phyloP scores from a whole-genome alignment of 2,329 filamentous ascomycete genomes.

The Diaporthe vexans region DNA sequence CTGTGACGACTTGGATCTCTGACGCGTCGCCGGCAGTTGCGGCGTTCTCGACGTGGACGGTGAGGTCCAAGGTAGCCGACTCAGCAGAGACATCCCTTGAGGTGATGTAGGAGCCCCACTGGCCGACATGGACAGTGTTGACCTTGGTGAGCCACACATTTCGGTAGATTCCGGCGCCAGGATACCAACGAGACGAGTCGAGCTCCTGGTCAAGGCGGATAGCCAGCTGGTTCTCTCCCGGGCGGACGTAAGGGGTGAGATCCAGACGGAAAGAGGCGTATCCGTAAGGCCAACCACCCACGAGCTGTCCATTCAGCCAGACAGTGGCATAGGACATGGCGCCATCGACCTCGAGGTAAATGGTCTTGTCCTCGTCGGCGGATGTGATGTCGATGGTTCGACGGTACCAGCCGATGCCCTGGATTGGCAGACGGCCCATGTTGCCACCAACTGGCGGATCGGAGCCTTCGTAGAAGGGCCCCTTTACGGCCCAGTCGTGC shows the following conservation, averaged over 20 bases:
- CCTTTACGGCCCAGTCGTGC: conserved; percentile 64
- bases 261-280: conserved; percentile 66
- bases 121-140: conserved; percentile 60
- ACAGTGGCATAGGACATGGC: conserved; percentile 66
- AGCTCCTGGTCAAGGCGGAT: conserved; percentile 64
- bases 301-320: conserved; percentile 63
- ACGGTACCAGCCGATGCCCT: conserved; percentile 68
- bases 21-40: conserved; percentile 45
- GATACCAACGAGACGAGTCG: conserved; percentile 67
- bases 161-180: conserved; percentile 66
- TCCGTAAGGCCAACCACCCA: conserved; percentile 65
- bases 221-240: conserved; percentile 59
- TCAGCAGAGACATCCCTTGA: conserved; percentile 59
- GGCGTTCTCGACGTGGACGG: conserved; percentile 62
- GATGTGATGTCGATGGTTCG: conserved; percentile 51
- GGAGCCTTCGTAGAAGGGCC: conserved; percentile 55
- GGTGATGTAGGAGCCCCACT: conserved; percentile 64
- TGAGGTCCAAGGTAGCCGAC: conserved; percentile 60
- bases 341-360: conserved; percentile 65
- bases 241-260: conserved; percentile 57
- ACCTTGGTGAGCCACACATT: conserved; percentile 68
- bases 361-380: conserved; percentile 52
- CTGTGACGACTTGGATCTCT: conserved; percentile 56
- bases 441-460: conserved; percentile 52
- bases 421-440: conserved; percentile 60